A percentile compares a stretch with the other conserved stretches of the same genome.
Evolutionary conservation across 257 asterid genomes (phyloP).

Genomic region (Echites panduratus): DNA sequence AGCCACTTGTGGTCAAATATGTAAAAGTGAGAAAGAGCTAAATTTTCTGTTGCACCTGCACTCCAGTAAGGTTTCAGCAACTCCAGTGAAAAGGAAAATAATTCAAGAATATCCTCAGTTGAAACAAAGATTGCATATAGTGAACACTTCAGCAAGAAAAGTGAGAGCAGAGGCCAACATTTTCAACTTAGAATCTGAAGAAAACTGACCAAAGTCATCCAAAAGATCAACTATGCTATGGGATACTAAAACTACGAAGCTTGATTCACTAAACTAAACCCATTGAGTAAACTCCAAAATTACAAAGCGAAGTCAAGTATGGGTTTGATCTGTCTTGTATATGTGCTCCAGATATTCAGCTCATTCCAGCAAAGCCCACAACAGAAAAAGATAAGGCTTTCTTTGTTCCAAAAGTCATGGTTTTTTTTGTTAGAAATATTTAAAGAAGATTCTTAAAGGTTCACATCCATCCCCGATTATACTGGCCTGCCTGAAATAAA

Average conservation of each 20-base stretch:
- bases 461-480: neutral
- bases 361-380: neutral
- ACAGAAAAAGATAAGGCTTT: too few relatives aligned
- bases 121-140: neutral
- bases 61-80: too few relatives aligned
- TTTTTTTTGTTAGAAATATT: neutral
- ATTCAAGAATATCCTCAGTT: neutral
- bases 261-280: neutral
- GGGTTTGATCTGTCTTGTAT: neutral
- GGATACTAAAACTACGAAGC: neutral
- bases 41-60: neutral
- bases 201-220: too few relatives aligned
- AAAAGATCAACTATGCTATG: neutral
- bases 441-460: neutral
- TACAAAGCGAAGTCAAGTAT: neutral
- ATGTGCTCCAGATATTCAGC: neutral
- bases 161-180: slow-evolving; percentile 4
- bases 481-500: neutral
- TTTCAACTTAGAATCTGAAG: neutral
- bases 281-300: neutral
- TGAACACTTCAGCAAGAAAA: neutral
- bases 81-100: neutral
- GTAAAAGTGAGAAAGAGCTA: neutral
- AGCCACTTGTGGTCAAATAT: slow-evolving; percentile 5
- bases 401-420: neutral